A percentile compares a stretch with the other conserved stretches of the same genome.
Conservation (phyloP, 306 rosid species). For the Trifolium fragiferum region DNA sequence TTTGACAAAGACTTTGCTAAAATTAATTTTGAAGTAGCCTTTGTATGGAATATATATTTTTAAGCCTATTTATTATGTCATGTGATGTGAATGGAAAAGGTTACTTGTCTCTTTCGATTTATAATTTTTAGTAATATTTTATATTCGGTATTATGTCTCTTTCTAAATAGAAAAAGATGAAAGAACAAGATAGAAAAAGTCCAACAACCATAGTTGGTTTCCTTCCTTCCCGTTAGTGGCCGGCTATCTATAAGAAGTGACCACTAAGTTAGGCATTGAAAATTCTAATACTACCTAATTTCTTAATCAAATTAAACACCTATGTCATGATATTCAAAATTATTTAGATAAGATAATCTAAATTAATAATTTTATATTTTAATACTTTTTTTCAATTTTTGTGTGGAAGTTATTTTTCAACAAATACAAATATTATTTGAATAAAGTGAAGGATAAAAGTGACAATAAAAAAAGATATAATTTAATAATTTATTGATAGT, state of each 20-base stretch:
- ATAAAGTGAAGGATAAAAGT: too few relatives aligned
- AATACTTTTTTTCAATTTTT: too few relatives aligned
- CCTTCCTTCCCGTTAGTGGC: slow-evolving; percentile 16
- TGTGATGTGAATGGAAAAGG: neutral
- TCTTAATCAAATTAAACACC: slow-evolving; percentile 5
- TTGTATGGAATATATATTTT: slow-evolving; percentile 30
- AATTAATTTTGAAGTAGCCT: slow-evolving; percentile 31
- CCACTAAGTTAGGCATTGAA: slow-evolving; percentile 43
- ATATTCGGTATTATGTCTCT: slow-evolving; percentile 28
- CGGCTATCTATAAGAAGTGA: slow-evolving; percentile 33
- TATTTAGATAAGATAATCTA: neutral
- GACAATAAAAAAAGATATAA: too few relatives aligned
- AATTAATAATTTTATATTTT: too few relatives aligned
- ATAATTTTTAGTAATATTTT: neutral
- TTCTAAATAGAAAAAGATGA: slow-evolving; percentile 26
- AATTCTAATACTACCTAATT: slow-evolving; percentile 46
- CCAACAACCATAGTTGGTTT: slow-evolving; percentile 21
- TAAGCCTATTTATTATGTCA: neutral
- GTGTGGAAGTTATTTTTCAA: too few relatives aligned
- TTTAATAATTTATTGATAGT: too few relatives aligned
- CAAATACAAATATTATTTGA: too few relatives aligned
- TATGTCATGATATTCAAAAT: neutral
- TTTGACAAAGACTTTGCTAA: slow-evolving; percentile 36
- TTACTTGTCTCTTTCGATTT: slow-evolving; percentile 40
- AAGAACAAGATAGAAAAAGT: slow-evolving; percentile 33